These are phyloP conservation scores for Globisporangium iwayamae DNA, from an alignment of 352 stramenopile species.

Conservation along the genomic window DNA sequence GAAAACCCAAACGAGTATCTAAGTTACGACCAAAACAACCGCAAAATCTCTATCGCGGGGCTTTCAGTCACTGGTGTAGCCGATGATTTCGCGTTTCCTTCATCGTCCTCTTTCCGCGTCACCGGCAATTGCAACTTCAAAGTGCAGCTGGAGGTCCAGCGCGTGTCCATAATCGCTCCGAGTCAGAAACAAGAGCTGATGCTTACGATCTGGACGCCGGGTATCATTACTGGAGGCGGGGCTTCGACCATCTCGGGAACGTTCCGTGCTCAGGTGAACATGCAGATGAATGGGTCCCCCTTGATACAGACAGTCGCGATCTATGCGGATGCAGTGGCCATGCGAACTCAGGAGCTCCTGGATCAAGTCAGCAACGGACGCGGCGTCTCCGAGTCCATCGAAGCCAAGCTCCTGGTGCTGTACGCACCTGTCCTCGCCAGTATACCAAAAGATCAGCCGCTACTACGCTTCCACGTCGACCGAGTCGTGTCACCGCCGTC, in stretches of 20 bases:
- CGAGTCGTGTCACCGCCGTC: not conserved
- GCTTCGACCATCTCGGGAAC: constrained; percentile 16
- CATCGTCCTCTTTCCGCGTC: not conserved
- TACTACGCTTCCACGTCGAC: constrained; percentile 22
- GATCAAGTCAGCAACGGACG: constrained; percentile 23
- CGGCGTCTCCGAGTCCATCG: constrained; percentile 26
- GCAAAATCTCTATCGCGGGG: constrained; percentile 7
- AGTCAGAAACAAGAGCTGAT: constrained; percentile 5
- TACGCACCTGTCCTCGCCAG: constrained; percentile 10
- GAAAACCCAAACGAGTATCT: not conserved
- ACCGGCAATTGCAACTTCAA: constrained; percentile 14
- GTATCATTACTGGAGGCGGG: not conserved
- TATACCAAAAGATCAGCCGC: not conserved
- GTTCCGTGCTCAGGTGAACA: constrained; percentile 21
- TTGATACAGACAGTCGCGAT: constrained; percentile 6
- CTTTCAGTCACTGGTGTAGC: not conserved
- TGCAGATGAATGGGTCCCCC: not conserved
- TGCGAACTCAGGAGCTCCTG: constrained; percentile 26
- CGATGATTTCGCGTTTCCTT: not conserved
- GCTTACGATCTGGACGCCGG: constrained; percentile 16
- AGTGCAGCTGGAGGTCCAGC: constrained; percentile 18
- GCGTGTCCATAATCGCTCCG: constrained; percentile 11
- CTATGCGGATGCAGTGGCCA: constrained; percentile 27
- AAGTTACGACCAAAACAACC: constrained; percentile 1
- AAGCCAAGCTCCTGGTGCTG: constrained; percentile 21